Evolutionary conservation across 139 green algal species (phyloP), one percentile per base, ranked within the genome.

Genomic region (Asterochloris sp.): DNA sequence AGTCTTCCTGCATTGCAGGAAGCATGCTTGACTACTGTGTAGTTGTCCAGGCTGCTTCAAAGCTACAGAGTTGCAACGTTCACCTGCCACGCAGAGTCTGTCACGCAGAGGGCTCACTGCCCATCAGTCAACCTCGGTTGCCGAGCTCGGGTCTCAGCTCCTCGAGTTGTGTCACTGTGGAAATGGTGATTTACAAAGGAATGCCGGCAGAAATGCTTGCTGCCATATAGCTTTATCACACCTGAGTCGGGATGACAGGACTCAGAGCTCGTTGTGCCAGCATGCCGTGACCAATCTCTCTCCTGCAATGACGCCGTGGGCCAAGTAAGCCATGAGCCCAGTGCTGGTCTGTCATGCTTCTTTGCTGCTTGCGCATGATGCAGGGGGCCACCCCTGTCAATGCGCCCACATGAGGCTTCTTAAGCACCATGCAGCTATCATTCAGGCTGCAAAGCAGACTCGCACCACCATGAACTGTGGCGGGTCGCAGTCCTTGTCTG

Each of bases 221-320:
- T 13, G 24, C 24, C 23, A 23, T 11, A 21, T 4, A 64, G 21
- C 0, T 63, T 13, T 8, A 54, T 29, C 6, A 24, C 62, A 82
- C 74, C 79, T 89, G 83, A 23, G 19, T 66, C 4, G 97, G 96
- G 11, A 99, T 63, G 0, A 93, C 83, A 24, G 97, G 94, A 60
- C 85, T 76, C 64, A 99, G 88, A 16, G 96, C 92, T 16, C 92
- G 89, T 86, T 98, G 92, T 1, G 95, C 95, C 54, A 99, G 89
- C 83, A 92, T 89, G 15, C 95, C 95, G 83, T 98, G 97, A 10
- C 95, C 97, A 38, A 98, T 71, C 91, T 99, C 97, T 14, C 96
- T 86, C 12, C 97, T 89, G 21, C 89, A 82, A 0, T 84, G 80
- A 11, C 38, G 38, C 38, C 6, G 38, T 54, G 38, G 6, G 38